These are phyloP conservation scores for Yamadazyma insecticola DNA, from an alignment of 805 yeast genomes.

Conservation along the genomic window DNA sequence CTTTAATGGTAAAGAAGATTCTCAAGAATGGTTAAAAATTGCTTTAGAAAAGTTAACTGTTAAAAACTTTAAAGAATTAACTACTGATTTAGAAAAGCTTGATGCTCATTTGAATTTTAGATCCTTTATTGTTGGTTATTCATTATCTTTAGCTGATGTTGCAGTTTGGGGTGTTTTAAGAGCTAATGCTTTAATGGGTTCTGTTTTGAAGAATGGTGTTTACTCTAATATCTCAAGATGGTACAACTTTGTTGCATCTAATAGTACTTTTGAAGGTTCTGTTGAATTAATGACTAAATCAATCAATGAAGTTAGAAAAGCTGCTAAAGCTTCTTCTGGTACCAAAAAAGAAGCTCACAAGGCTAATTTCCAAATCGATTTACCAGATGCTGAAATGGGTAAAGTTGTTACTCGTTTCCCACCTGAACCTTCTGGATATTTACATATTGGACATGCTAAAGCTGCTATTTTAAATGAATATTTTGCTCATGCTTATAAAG, in stretches of 20 bases:
- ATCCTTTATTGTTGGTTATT: conserved; percentile 52
- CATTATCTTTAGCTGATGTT: conserved; percentile 72
- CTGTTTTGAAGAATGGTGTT: conserved; percentile 78
- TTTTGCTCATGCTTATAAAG: conserved; percentile 93
- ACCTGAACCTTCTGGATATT: conserved; percentile 98
- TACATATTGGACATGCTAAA: conserved; percentile 98
- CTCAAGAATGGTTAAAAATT: conserved; percentile 62
- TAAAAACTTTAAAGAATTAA: conserved; percentile 84
- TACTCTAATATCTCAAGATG: conserved; percentile 89
- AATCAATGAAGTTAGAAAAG: conserved; percentile 69
- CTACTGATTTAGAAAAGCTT: conserved; percentile 71
- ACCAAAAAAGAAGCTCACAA: conserved; percentile 85
- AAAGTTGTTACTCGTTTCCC: conserved; percentile 98
- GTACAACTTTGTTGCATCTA: conserved; percentile 74
- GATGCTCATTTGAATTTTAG: conserved; percentile 84
- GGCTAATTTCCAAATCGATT: conserved; percentile 92
- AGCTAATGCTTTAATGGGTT: conserved; percentile 90
- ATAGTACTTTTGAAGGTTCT: conserved; percentile 62
- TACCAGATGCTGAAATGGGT: conserved; percentile 88
- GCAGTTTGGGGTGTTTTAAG: conserved; percentile 92
- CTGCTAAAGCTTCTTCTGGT: conserved; percentile 44
- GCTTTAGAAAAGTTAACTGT: conserved; percentile 65
- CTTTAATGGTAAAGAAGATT: conserved; percentile 28
- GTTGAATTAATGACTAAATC: conserved; percentile 66
- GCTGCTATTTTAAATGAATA: conserved; percentile 96